phyloP scores from a whole-genome alignment of 176 grass and related monocot species.

The Carex kokanica region DNA sequence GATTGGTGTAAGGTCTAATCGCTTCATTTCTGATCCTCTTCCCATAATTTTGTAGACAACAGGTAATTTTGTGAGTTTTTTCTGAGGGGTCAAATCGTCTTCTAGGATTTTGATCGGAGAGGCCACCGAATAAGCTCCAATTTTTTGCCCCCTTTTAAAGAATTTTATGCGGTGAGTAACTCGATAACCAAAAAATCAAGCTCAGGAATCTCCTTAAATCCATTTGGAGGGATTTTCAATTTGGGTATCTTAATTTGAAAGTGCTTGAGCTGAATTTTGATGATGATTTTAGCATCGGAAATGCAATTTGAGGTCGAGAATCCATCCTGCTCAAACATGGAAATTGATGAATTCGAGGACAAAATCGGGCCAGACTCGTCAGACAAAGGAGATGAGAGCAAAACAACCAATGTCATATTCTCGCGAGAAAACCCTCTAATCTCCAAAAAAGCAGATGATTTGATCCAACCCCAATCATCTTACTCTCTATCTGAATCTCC shows the following conservation, averaged over 20 bases:
- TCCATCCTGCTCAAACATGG: conserved; percentile 32
- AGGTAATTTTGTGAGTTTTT: conserved; percentile 25
- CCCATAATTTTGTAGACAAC: background rate
- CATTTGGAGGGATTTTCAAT: background rate
- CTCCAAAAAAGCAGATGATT: conserved; percentile 28
- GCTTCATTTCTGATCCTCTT: background rate
- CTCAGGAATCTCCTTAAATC: background rate
- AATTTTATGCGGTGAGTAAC: background rate
- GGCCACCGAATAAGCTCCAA: background rate
- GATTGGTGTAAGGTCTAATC: background rate
- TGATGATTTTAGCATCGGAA: background rate
- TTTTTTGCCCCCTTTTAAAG: background rate
- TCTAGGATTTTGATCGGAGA: background rate
- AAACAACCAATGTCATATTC: conserved; percentile 40
- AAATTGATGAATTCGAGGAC: conserved; percentile 41
- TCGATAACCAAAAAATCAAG: background rate
- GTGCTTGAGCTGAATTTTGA: conserved; percentile 11
- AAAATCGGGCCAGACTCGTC: background rate
- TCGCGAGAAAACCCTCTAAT: conserved; percentile 41
- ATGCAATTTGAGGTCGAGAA: conserved; percentile 30
- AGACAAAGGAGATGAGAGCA: conserved; percentile 25
- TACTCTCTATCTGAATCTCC: conserved; percentile 16
- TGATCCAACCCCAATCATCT: conserved; percentile 26
- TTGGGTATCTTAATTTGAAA: background rate
- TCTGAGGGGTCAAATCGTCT: conserved; percentile 8